Percentiles rank a stretch among this genome's conserved stretches.
phyloP scores from a whole-genome alignment of 2,329 filamentous ascomycete genomes.

The Colletotrichum caudatum region DNA sequence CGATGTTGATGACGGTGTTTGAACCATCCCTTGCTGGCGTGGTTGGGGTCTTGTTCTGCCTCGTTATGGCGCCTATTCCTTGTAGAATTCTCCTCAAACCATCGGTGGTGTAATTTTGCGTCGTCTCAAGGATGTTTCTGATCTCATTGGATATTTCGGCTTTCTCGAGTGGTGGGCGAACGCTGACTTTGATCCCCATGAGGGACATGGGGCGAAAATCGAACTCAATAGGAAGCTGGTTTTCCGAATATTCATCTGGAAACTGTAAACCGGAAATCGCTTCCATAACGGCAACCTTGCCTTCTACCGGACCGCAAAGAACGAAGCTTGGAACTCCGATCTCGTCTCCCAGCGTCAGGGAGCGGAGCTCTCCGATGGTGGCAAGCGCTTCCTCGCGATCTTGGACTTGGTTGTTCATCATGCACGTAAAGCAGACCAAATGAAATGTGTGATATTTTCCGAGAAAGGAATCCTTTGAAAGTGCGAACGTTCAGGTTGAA shows the following conservation, averaged over 20 bases:
- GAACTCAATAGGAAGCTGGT: background rate
- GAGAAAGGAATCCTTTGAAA: too few relatives aligned
- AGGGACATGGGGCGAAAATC: background rate
- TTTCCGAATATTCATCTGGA: background rate
- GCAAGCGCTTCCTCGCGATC: background rate
- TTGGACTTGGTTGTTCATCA: background rate
- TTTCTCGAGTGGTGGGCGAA: background rate
- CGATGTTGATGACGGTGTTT: background rate
- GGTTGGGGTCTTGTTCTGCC: background rate
- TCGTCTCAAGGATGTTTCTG: rapidly evolving
- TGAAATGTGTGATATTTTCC: background rate
- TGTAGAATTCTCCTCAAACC: background rate
- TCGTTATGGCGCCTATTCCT: background rate
- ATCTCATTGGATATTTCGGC: background rate
- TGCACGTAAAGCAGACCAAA: background rate
- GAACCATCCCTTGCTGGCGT: rapidly evolving
- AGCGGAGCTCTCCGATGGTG: background rate
- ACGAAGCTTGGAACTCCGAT: background rate
- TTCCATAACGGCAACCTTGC: background rate
- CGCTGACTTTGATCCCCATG: background rate
- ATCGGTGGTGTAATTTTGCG: background rate
- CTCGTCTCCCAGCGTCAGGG: background rate
- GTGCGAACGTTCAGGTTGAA: too few relatives aligned
- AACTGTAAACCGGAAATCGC: background rate
- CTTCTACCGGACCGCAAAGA: background rate